These are phyloP conservation scores for Viola pubescens DNA, from an alignment of 441 rosid genomes.

Conservation along the genomic window DNA sequence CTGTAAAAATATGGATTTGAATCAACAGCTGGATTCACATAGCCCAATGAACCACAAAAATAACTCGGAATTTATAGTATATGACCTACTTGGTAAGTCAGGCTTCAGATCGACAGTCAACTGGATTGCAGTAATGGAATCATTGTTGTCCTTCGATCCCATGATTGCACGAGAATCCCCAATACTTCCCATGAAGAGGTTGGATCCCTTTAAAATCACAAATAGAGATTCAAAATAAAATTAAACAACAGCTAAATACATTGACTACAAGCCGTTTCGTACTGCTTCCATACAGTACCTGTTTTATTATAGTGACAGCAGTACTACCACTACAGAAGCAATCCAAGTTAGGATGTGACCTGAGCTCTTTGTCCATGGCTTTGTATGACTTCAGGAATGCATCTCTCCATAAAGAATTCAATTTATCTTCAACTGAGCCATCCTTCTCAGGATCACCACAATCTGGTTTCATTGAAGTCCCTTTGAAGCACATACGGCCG, in stretches of 20 bases:
- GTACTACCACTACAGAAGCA: slow-evolving; percentile 99
- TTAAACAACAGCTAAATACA: slow-evolving; percentile 5
- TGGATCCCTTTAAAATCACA: slow-evolving; percentile 45
- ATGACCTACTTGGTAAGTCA: slow-evolving; percentile 76
- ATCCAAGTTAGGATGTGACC: slow-evolving; percentile 79
- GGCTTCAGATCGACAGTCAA: slow-evolving; percentile 94
- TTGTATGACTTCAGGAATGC: slow-evolving; percentile 82
- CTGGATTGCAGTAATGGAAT: slow-evolving; percentile 73
- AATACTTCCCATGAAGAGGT: slow-evolving; percentile 86
- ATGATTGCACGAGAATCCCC: slow-evolving; percentile 95
- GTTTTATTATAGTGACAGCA: slow-evolving; percentile 77
- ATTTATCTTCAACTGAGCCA: slow-evolving; percentile 50
- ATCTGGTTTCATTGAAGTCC: slow-evolving; percentile 43
- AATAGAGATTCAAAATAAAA: slow-evolving; percentile 14
- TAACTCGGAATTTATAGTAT: slow-evolving; percentile 2
- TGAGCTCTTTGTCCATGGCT: slow-evolving; percentile 90
- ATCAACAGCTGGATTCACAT: slow-evolving; percentile 10
- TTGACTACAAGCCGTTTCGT: background rate
- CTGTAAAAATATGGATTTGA: slow-evolving; percentile 28
- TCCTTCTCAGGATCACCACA: slow-evolving; percentile 51
- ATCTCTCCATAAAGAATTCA: slow-evolving; percentile 69
- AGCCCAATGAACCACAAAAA: slow-evolving; percentile 4
- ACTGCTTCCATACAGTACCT: slow-evolving; percentile 35
- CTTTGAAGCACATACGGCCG: slow-evolving; percentile 44
- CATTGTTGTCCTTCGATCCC: slow-evolving; percentile 74